phyloP scores from a whole-genome alignment of 805 yeast genomes.

The Pichia cabralensis region DNA sequence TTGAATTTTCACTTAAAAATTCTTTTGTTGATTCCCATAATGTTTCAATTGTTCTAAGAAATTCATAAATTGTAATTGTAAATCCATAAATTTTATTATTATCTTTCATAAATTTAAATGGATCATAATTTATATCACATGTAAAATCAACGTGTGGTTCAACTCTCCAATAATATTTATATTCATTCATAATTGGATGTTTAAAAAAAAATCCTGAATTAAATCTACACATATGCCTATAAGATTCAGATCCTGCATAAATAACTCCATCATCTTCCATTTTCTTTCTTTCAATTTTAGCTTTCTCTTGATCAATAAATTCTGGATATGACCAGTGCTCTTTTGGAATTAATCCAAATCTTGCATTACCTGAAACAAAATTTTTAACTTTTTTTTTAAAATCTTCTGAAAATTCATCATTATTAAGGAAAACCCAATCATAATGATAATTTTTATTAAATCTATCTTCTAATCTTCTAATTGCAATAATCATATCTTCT shows the following conservation, averaged over 20 bases:
- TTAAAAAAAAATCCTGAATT: slow-evolving; percentile 46
- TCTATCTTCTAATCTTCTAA: slow-evolving; percentile 65
- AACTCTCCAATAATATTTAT: slow-evolving; percentile 67
- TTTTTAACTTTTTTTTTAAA: slow-evolving; percentile 47
- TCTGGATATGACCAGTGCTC: slow-evolving; percentile 87
- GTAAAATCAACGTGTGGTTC: slow-evolving; percentile 56
- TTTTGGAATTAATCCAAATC: slow-evolving; percentile 61
- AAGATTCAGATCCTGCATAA: slow-evolving; percentile 32
- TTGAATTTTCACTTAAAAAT: slow-evolving; percentile 34
- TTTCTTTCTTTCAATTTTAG: slow-evolving; percentile 48
- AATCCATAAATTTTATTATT: slow-evolving; percentile 57
- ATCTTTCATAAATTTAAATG: slow-evolving; percentile 47
- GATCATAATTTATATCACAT: slow-evolving; percentile 57
- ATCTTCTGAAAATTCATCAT: slow-evolving; percentile 61
- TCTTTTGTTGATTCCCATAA: slow-evolving; percentile 49
- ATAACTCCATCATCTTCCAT: slow-evolving; percentile 35
- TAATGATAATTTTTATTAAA: slow-evolving; percentile 69
- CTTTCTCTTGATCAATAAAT: slow-evolving; percentile 65
- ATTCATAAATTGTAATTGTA: slow-evolving; percentile 56
- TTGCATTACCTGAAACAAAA: slow-evolving; percentile 55
- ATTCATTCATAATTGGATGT: slow-evolving; percentile 46
- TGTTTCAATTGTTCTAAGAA: slow-evolving; percentile 42
- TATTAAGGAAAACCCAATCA: slow-evolving; percentile 90
- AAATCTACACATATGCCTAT: slow-evolving; percentile 40
- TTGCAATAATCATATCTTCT: slow-evolving; percentile 45